A percentile compares a stretch with the other conserved stretches of the same genome.
Evolutionary conservation across 176 grass and related monocot species (phyloP).

Genomic region (Cymbopogon citratus): DNA sequence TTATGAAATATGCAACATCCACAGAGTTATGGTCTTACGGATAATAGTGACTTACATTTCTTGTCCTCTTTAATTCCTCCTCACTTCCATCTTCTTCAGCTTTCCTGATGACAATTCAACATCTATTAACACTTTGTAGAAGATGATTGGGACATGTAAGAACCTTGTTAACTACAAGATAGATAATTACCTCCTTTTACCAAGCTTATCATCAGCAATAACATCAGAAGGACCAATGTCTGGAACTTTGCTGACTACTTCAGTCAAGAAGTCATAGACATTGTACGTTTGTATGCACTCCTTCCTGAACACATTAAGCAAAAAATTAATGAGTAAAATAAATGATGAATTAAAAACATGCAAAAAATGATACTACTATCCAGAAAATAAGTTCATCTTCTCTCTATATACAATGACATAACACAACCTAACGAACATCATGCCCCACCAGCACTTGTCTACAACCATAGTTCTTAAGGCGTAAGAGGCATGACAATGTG

Average conservation of each 20-base stretch:
- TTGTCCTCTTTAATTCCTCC: constrained; percentile 47
- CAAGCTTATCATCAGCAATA: constrained; percentile 57
- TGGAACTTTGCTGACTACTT: constrained; percentile 85
- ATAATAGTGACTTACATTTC: constrained; percentile 39
- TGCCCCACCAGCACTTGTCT: background rate
- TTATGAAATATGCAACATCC: background rate
- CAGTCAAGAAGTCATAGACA: constrained; percentile 95
- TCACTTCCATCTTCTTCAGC: constrained; percentile 44
- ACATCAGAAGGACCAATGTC: constrained; percentile 63
- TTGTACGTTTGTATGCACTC: constrained; percentile 78
- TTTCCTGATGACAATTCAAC: constrained; percentile 43
- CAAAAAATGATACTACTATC: background rate
- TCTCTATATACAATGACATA: background rate
- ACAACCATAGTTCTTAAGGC: no score
- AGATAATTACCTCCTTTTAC: constrained; percentile 39
- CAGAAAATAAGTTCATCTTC: background rate
- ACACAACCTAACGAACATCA: background rate
- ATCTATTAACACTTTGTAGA: background rate
- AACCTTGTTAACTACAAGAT: constrained; percentile 16
- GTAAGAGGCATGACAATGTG: no score
- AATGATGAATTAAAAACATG: background rate
- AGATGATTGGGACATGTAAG: background rate
- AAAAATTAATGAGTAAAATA: constrained; percentile 5
- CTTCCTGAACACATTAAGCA: constrained; percentile 56
- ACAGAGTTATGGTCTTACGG: background rate